Conservation (phyloP, 371 early-diverging fungal genomes). For the Catenaria anguillulae region DNA sequence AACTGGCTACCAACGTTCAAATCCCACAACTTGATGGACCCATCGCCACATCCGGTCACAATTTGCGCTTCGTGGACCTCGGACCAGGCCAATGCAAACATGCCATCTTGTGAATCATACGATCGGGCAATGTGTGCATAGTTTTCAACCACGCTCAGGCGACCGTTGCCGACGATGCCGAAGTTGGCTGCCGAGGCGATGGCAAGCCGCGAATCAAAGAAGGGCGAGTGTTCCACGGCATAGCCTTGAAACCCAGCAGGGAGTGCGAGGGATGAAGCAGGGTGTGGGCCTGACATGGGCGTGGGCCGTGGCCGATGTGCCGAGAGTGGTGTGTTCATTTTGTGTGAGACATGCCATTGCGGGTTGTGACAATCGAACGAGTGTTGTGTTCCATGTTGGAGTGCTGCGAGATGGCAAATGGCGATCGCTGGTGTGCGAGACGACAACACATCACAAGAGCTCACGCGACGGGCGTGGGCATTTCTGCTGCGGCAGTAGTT, state of each 20-base stretch:
- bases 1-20: slow-evolving; percentile 34
- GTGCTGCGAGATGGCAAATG: too few species aligned
- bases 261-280: slow-evolving; percentile 1
- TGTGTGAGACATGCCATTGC: too few species aligned
- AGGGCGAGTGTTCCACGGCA: slow-evolving; percentile 75
- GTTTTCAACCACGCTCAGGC: slow-evolving; percentile 63
- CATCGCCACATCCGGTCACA: slow-evolving; percentile 83
- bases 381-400: too few species aligned
- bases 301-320: too few species aligned
- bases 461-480: too few species aligned
- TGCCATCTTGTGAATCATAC: slow-evolving; percentile 89
- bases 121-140: slow-evolving; percentile 10
- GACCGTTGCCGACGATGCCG: slow-evolving; percentile 90
- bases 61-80: slow-evolving; percentile 87
- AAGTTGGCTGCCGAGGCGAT: slow-evolving; percentile 83
- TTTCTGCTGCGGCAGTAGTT: too few species aligned
- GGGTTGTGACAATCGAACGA: too few species aligned
- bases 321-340: too few species aligned
- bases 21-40: slow-evolving; percentile 87
- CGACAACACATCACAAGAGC: too few species aligned
- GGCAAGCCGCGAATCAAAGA: slow-evolving; percentile 74
- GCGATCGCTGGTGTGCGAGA: too few species aligned
- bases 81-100: slow-evolving; percentile 86
- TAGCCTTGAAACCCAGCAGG: slow-evolving; percentile 6
- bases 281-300: not conserved